phyloP scores from a whole-genome alignment of 441 rosid species.

The Raphanus hybrid region DNA sequence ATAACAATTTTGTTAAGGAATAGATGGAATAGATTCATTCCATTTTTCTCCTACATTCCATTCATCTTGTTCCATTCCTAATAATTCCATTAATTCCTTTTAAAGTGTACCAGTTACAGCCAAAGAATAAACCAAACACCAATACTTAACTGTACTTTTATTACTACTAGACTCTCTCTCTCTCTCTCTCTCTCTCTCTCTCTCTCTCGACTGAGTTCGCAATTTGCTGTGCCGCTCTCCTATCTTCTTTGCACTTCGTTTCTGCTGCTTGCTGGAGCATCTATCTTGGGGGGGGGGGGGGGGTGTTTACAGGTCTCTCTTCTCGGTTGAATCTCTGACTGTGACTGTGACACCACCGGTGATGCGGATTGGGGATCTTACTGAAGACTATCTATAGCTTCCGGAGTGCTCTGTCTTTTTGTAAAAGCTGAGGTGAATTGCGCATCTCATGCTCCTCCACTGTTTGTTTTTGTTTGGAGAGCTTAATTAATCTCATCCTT shows the following conservation, averaged over 20 bases:
- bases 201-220: neutral
- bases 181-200: conserved; percentile 21
- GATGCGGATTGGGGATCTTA: conserved; percentile 6
- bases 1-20: too few relatives aligned
- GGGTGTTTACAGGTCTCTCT: neutral
- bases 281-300: neutral
- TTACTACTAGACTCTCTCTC: neutral
- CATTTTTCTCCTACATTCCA: too few relatives aligned
- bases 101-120: too few relatives aligned
- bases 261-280: conserved; percentile 3
- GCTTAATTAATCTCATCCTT: conserved; percentile 21
- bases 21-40: too few relatives aligned
- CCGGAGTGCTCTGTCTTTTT: neutral
- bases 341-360: neutral
- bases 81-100: too few relatives aligned
- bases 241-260: conserved; percentile 10
- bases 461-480: neutral
- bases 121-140: neutral
- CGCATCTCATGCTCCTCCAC: conserved; percentile 2
- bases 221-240: neutral
- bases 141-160: conserved; percentile 12
- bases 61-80: too few relatives aligned
- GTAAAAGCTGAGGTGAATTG: conserved; percentile 4
- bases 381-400: neutral
- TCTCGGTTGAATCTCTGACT: conserved; percentile 2